Percentiles rank a stretch among this genome's conserved stretches.
Evolutionary conservation across 257 asterid genomes (phyloP).

Genomic region (Plantago elongata): DNA sequence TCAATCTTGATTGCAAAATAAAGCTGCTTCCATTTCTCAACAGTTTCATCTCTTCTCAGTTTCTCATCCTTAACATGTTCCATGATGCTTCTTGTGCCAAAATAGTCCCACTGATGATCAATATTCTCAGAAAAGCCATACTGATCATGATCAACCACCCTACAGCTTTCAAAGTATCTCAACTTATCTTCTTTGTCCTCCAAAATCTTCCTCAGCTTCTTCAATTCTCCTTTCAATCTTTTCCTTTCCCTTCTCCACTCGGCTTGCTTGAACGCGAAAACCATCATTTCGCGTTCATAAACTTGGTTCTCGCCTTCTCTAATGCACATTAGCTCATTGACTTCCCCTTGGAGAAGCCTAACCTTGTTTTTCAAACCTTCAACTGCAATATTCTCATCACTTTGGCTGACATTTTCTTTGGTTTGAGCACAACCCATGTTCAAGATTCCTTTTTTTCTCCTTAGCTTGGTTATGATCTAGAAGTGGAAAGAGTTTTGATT

Average conservation of each 20-base stretch:
- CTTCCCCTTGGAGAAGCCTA: conserved; percentile 47
- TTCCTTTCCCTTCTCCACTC: conserved; percentile 73
- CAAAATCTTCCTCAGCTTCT: conserved; percentile 34
- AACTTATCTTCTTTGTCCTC: conserved; percentile 28
- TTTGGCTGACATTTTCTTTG: conserved; percentile 27
- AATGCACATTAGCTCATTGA: conserved; percentile 51
- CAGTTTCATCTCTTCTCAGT: conserved; percentile 48
- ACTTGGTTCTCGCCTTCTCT: conserved; percentile 58
- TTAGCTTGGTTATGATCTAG: not conserved
- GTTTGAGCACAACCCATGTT: conserved; percentile 60
- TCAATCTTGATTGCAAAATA: conserved; percentile 76
- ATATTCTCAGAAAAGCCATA: not conserved
- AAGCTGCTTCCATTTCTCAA: conserved; percentile 82
- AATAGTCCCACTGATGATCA: conserved; percentile 16
- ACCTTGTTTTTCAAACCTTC: conserved; percentile 53
- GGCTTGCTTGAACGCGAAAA: conserved; percentile 57
- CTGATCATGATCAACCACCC: not conserved
- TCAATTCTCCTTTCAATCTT: conserved; percentile 42
- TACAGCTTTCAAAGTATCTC: conserved; percentile 18
- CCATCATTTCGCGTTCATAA: conserved; percentile 55
- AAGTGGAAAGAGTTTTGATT: not conserved
- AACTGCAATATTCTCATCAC: conserved; percentile 34
- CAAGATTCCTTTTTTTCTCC: not conserved
- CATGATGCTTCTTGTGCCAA: conserved; percentile 16
- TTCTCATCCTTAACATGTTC: conserved; percentile 28